Percentiles rank a stretch among this genome's conserved stretches.
These are phyloP conservation scores for Perilla frutescens DNA, from an alignment of 257 asterid genomes.

Conservation along the genomic window DNA sequence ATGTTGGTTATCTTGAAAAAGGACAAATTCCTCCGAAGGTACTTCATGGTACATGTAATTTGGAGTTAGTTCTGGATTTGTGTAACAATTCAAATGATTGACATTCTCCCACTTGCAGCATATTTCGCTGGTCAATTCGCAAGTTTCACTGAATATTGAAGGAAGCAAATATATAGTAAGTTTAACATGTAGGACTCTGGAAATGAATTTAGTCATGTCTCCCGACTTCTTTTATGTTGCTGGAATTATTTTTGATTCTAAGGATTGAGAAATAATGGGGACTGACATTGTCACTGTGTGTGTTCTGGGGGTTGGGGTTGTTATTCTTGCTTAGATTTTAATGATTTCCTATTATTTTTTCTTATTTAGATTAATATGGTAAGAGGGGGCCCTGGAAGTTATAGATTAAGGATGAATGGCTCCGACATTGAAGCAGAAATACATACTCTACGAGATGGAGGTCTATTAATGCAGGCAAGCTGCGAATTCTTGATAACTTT, in stretches of 20 bases:
- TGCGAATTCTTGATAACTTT: slow-evolving; percentile 26
- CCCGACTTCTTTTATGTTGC: background rate
- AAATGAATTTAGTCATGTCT: slow-evolving; percentile 24
- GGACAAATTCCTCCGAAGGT: slow-evolving; percentile 99
- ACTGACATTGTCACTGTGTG: slow-evolving; percentile 7
- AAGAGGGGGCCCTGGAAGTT: slow-evolving; percentile 96
- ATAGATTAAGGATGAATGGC: slow-evolving; percentile 78
- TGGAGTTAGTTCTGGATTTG: slow-evolving; percentile 31
- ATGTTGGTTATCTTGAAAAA: slow-evolving; percentile 97
- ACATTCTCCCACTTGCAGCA: slow-evolving; percentile 72
- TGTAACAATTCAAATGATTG: slow-evolving; percentile 34
- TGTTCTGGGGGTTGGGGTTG: background rate
- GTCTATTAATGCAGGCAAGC: slow-evolving; percentile 95
- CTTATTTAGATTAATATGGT: slow-evolving; percentile 62
- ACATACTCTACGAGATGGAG: slow-evolving; percentile 99
- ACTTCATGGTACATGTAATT: slow-evolving; percentile 28
- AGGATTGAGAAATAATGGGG: slow-evolving; percentile 15
- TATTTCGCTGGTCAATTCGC: slow-evolving; percentile 92
- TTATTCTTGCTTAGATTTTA: slow-evolving; percentile 9
- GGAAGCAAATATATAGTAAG: slow-evolving; percentile 99
- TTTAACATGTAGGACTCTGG: slow-evolving; percentile 27
- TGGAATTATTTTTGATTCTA: background rate
- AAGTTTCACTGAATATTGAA: slow-evolving; percentile 94
- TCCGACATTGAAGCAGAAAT: slow-evolving; percentile 95
- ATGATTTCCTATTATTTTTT: slow-evolving; percentile 20